Conservation (phyloP, 768 basidiomycete genomes). For the Boletus rufocinnamomeus region DNA sequence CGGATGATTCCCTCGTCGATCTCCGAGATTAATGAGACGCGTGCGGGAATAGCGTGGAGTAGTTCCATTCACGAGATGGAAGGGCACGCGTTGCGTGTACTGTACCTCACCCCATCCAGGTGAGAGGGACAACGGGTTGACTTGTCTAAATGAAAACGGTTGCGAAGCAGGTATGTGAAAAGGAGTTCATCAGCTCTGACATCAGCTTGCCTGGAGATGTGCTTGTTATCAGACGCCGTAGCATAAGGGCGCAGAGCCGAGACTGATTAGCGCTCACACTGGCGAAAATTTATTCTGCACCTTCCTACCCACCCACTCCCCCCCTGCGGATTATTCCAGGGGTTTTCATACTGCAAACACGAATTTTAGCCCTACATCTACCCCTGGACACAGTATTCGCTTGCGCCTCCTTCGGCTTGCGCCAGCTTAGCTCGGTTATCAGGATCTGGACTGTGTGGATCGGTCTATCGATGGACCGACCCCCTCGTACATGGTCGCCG, state of each 20-base stretch:
- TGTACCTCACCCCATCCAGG: not conserved
- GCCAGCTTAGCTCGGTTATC: not conserved
- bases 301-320: not conserved
- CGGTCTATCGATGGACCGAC: not conserved
- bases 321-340: not conserved
- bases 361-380: too few relatives aligned
- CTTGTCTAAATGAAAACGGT: not conserved
- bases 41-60: not conserved
- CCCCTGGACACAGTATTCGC: too few relatives aligned
- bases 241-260: too few relatives aligned
- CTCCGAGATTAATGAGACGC: too few relatives aligned
- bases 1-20: not conserved
- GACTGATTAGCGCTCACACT: too few relatives aligned
- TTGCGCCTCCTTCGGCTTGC: not conserved
- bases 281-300: not conserved
- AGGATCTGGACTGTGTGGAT: not conserved
- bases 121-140: not conserved
- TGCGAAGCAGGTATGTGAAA: not conserved
- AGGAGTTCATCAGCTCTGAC: not conserved
- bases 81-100: not conserved
- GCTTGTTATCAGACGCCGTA: not conserved
- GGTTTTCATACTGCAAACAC: not conserved
- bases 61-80: not conserved
- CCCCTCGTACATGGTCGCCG: not conserved
- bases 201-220: not conserved